Evolutionary conservation across 306 rosid species (phyloP).

Genomic region (Canavalia ensiformis): DNA sequence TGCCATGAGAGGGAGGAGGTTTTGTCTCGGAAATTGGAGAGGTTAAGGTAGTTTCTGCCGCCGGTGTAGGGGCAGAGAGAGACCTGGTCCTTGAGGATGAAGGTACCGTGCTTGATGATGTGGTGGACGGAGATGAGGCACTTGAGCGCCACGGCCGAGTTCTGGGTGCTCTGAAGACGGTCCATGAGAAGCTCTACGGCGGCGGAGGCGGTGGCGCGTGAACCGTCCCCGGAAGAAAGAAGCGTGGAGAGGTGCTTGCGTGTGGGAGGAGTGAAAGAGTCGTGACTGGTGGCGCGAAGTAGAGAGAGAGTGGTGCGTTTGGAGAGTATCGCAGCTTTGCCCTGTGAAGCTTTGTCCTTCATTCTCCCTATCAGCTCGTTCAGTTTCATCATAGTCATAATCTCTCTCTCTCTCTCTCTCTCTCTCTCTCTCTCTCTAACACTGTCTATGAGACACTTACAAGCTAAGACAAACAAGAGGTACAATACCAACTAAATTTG

Average conservation of each 20-base stretch:
- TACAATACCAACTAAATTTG: too few species aligned
- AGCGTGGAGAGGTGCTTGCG: constrained; percentile 55
- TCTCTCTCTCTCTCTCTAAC: too few species aligned
- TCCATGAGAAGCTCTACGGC: constrained; percentile 68
- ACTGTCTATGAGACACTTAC: too few species aligned
- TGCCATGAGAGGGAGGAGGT: constrained; percentile 61
- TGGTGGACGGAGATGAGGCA: constrained; percentile 73
- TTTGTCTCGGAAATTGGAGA: constrained; percentile 74
- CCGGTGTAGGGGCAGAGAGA: constrained; percentile 67
- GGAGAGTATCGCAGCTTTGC: constrained; percentile 68
- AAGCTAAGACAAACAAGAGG: too few species aligned
- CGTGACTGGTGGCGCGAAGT: constrained; percentile 76
- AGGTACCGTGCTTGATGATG: constrained; percentile 61
- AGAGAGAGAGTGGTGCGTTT: constrained; percentile 51
- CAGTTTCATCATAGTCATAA: constrained; percentile 29
- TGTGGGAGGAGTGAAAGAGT: constrained; percentile 60
- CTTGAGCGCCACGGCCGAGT: constrained; percentile 81
- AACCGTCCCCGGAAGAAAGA: constrained; percentile 64
- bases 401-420: too few species aligned
- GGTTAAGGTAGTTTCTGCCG: constrained; percentile 82
- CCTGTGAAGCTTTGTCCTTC: constrained; percentile 81
- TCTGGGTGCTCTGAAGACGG: constrained; percentile 70
- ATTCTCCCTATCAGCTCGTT: constrained; percentile 61
- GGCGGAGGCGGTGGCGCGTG: constrained; percentile 76
- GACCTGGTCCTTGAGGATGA: constrained; percentile 83